These are phyloP conservation scores for Gossypium aridum DNA, from an alignment of 441 rosid genomes.

Conservation along the genomic window DNA sequence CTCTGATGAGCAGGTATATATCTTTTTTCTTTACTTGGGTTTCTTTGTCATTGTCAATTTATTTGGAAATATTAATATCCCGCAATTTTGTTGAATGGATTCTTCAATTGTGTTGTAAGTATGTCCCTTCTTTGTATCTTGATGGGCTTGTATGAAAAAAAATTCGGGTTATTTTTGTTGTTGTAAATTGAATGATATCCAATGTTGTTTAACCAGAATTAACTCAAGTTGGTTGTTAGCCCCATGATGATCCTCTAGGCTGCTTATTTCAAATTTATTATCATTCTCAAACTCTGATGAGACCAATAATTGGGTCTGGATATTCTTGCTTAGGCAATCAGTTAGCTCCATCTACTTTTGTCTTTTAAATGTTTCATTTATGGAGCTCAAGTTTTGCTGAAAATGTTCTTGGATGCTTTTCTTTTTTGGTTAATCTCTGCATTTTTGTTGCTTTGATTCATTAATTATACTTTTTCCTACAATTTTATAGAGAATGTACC, in stretches of 20 bases:
- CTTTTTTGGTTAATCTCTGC: not conserved
- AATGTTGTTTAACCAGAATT: not conserved
- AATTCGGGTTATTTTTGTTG: not conserved
- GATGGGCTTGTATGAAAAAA: not conserved
- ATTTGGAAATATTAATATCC: not conserved
- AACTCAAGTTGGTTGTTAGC: not conserved
- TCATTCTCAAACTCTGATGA: slow-evolving; percentile 3
- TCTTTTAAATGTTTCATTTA: not conserved
- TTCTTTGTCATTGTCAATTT: not conserved
- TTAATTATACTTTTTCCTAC: not conserved
- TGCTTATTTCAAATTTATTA: not conserved
- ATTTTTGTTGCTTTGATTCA: not conserved
- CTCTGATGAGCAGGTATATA: slow-evolving; percentile 72
- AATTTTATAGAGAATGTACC: not conserved
- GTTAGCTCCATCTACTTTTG: not conserved
- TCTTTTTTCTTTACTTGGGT: not conserved
- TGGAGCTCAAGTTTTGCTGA: not conserved
- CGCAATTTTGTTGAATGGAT: not conserved
- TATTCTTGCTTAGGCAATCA: not conserved
- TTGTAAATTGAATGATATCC: not conserved
- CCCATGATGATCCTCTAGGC: not conserved
- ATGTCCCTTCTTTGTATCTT: not conserved
- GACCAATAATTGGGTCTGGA: not conserved
- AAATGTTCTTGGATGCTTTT: not conserved
- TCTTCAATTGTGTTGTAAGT: not conserved